Percentiles rank a stretch among this genome's conserved stretches.
These are phyloP conservation scores for Psophocarpus tetragonolobus DNA, from an alignment of 306 rosid genomes.

Conservation along the genomic window DNA sequence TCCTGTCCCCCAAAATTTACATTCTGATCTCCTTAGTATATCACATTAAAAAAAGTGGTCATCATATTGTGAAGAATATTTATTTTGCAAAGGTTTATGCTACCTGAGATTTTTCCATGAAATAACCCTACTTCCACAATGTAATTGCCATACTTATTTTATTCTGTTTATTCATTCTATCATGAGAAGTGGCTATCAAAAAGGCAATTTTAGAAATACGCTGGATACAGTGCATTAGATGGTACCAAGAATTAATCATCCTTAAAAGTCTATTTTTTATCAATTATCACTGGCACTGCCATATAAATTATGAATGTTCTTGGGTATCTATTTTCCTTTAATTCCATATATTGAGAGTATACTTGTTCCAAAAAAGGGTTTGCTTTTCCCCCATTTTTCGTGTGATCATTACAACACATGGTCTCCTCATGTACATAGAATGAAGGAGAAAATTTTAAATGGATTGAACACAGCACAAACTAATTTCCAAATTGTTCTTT, in stretches of 20 bases:
- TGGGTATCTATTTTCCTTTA: not conserved
- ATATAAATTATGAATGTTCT: not conserved
- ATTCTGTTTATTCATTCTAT: not conserved
- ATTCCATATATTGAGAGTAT: not conserved
- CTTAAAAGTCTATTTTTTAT: not conserved
- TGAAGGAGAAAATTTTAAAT: not conserved
- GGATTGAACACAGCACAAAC: not conserved
- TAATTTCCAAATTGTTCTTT: not conserved
- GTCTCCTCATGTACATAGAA: not conserved
- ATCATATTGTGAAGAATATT: not conserved
- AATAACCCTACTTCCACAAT: not conserved
- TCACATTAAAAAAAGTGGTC: not conserved
- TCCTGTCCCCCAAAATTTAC: not conserved
- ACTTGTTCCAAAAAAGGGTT: not conserved
- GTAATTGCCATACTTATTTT: not conserved
- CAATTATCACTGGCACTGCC: not conserved
- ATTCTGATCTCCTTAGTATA: not conserved
- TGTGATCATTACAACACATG: not conserved
- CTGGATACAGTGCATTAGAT: not conserved
- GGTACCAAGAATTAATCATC: not conserved
- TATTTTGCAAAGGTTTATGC: not conserved
- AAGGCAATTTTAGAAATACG: not conserved
- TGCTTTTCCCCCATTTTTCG: not conserved
- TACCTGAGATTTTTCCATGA: not conserved
- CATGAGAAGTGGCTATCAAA: not conserved